Base-by-base conservation (phyloP, 2,329 filamentous ascomycete species). In the Colletotrichum melonis region DNA sequence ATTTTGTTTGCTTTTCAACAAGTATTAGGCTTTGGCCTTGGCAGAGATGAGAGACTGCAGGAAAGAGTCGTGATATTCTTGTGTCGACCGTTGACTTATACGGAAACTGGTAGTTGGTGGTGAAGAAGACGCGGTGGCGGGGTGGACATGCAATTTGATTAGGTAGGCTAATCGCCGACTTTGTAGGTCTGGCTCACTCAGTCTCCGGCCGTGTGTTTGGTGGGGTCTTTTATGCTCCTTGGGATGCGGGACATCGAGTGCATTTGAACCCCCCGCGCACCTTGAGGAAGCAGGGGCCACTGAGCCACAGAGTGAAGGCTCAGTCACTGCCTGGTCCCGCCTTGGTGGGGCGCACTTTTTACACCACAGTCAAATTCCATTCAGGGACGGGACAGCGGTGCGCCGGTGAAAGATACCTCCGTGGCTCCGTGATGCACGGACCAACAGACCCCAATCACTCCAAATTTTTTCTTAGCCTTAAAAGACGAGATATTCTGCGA, bases 201-300 rank as follows among this genome's bases (percentile, higher is more conserved):
- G 62, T 64, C 52, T 49, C 35, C 30, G 16, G 30, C 26, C 55
- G 38, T 49, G 46, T 54, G 46, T 46, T 38, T 57, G 70, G 70
- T 70, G 70, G 70, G 70, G 70, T 70, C 35, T 73, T 73, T 73
- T 65, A 73, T 73, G 70, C 28, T 66, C 54, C 63, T 64, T 65
- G 62, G 52, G 60, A 60, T 65, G 60, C 55, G 69, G 70, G 70
- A 66, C 67, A 73, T 64, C 42, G 46, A 52, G 46, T 70, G 70
- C 70, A 73, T 73, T 73, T 73, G 70, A 70, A 73, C 35, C 66
- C 24, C 59, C 59, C 42, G 60, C 49, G 46, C 30, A 16, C 24
- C 22, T 42, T 46, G 19, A 19, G 24, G 28, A 56, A 64, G 59
- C 66, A 38, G 24, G 67, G 69, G 70, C 67, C 60, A 60, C 60